These are phyloP conservation scores for Martensiomyces pterosporus DNA, from an alignment of 192 early-diverging fungal genomes.

Conservation along the genomic window DNA sequence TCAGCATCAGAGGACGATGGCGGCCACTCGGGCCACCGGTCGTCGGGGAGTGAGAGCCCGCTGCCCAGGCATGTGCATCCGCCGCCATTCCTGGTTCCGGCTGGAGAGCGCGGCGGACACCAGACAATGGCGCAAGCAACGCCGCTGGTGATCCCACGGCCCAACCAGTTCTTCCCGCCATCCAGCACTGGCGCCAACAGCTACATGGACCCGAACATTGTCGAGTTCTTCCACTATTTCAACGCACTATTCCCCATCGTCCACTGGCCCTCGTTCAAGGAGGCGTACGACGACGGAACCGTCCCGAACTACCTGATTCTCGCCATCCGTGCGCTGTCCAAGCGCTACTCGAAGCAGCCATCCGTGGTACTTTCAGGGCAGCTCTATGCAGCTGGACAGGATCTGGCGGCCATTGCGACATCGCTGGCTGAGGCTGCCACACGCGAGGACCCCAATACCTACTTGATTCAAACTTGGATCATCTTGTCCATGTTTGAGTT, in stretches of 20 bases:
- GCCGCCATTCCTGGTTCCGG: slow-evolving; percentile 43
- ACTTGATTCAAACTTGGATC: slow-evolving; percentile 51
- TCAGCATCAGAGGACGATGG: slow-evolving; percentile 39
- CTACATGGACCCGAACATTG: slow-evolving; percentile 48
- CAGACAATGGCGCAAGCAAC: slow-evolving; percentile 47
- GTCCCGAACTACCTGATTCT: slow-evolving; percentile 52
- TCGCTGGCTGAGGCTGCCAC: slow-evolving; percentile 50
- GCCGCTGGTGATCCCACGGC: slow-evolving; percentile 40
- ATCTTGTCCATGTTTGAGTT: slow-evolving; percentile 51
- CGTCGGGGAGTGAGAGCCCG: slow-evolving; percentile 48
- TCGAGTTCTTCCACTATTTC: slow-evolving; percentile 52
- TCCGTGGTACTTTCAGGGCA: slow-evolving; percentile 44
- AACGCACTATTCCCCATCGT: slow-evolving; percentile 50
- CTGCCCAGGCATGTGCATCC: slow-evolving; percentile 33
- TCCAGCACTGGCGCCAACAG: slow-evolving; percentile 8
- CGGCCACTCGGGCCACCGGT: slow-evolving; percentile 38
- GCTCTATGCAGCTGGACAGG: slow-evolving; percentile 47
- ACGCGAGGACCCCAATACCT: slow-evolving; percentile 50
- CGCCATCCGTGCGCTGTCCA: slow-evolving; percentile 49
- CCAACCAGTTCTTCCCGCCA: slow-evolving; percentile 21
- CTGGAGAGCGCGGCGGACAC: slow-evolving; percentile 44
- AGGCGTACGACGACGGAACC: slow-evolving; percentile 51
- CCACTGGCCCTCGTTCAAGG: slow-evolving; percentile 52
- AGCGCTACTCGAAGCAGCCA: slow-evolving; percentile 51
- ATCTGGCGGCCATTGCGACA: slow-evolving; percentile 49